Base-by-base conservation (phyloP, 139 green algal genomes). In the Parachlorella kessleri region DNA sequence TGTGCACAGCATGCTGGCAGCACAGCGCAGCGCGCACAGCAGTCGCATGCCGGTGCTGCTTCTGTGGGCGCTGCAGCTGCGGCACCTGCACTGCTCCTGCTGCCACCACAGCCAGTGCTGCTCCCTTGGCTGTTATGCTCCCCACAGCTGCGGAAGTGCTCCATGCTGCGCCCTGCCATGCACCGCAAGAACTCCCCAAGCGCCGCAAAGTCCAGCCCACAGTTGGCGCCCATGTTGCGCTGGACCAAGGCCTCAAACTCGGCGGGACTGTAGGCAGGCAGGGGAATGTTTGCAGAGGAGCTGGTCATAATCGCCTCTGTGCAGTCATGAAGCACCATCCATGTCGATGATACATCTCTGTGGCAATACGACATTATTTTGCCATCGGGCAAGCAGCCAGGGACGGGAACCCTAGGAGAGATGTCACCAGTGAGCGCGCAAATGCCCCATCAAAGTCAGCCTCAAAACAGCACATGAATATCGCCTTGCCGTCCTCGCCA, bases 181-280 rank as follows among this genome's bases (percentile, higher is more conserved):
- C 36, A 77, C 26, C 68, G 65, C 36, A 93, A 40, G 63, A 94
- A 71, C 2, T 54, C 75, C 2, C 81, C 85, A 33, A 90, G 80
- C 1, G 64, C 72, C 21, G 39, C n/a, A 42, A 80, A 90, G 76
- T 83, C 80, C 63, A 94, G 64, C 1, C 90, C 88, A 14, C 70
- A 79, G 42, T 95, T 93, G 6, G 88, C 86, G 7, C 75, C 81
- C 65, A 94, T 59, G 69, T 92, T 91, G n/a, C 83, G 53, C 73
- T 91, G 85, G 71, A 94, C 91, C 80, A 96, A 75, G 0, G 21
- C 80, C 73, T 93, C 85, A 81, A 96, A 96, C 86, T 96, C 92
- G 14, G 69, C 67, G 28, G 55, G 30, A 32, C 66, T 81, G 70
- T 67, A 84, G 23, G 23, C 37, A 1, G 42, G 6, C 6, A n/a